phyloP scores from a whole-genome alignment of 2,329 filamentous ascomycete genomes.

The Metarhizium sp. region DNA sequence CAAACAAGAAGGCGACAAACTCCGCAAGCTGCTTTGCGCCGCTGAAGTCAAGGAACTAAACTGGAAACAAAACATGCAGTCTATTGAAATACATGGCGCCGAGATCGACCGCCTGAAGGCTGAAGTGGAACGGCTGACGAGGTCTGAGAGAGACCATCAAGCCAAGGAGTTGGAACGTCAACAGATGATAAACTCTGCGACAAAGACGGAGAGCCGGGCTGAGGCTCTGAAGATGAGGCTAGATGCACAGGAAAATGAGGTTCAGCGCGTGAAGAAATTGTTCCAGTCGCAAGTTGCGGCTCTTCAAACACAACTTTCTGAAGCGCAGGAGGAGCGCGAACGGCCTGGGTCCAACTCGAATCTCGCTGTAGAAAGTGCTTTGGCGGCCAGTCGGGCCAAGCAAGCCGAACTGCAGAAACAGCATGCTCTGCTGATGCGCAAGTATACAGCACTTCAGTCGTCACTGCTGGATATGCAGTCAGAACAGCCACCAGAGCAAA shows the following conservation, averaged over 20 bases:
- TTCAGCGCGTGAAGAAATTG: slow-evolving; percentile 30
- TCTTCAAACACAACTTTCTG: slow-evolving; percentile 35
- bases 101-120: slow-evolving; percentile 51
- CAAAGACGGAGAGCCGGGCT: slow-evolving; percentile 48
- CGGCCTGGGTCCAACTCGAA: slow-evolving; percentile 20
- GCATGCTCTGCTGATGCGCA: slow-evolving; percentile 37
- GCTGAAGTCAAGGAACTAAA: slow-evolving; percentile 60
- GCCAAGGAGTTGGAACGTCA: slow-evolving; percentile 53
- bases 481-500: slow-evolving; percentile 8
- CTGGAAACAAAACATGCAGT: slow-evolving; percentile 53
- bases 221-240: slow-evolving; percentile 52
- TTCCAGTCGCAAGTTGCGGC: slow-evolving; percentile 39
- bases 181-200: slow-evolving; percentile 45
- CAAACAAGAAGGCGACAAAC: slow-evolving; percentile 51
- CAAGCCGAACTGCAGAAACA: slow-evolving; percentile 45
- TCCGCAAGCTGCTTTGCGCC: slow-evolving; percentile 57
- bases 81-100: slow-evolving; percentile 49
- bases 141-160: slow-evolving; percentile 53
- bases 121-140: slow-evolving; percentile 51
- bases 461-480: slow-evolving; percentile 38
- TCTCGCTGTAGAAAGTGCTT: slow-evolving; percentile 31
- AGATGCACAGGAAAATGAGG: slow-evolving; percentile 36
- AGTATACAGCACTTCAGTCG: slow-evolving; percentile 43
- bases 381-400: slow-evolving; percentile 43
- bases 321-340: slow-evolving; percentile 22